phyloP scores from a whole-genome alignment of 495 filamentous ascomycete genomes.

The Penicillium angulare region DNA sequence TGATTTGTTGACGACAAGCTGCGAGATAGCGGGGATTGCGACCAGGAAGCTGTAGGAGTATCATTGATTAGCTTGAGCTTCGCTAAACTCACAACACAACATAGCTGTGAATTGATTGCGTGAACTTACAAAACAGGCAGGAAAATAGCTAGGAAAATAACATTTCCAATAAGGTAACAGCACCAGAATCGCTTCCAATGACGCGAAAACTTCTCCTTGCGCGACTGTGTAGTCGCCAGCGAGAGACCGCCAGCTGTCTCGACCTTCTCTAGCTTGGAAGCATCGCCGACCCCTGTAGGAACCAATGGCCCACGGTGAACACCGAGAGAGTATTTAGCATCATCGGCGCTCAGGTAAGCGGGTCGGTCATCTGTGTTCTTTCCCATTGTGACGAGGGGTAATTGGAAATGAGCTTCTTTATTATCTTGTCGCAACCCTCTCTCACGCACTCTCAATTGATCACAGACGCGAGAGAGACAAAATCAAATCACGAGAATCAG shows the following conservation, averaged over 20 bases:
- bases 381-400: conserved; percentile 19
- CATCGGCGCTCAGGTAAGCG: conserved; percentile 26
- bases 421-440: neutral
- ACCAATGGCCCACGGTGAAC: conserved; percentile 35
- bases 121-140: conserved; percentile 36
- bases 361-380: conserved; percentile 25
- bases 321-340: conserved; percentile 36
- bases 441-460: neutral
- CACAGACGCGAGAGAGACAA: too few relatives aligned
- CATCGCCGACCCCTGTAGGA: conserved; percentile 12
- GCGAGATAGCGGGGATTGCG: conserved; percentile 43
- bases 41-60: conserved; percentile 37
- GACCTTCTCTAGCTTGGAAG: conserved; percentile 26
- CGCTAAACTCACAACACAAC: neutral
- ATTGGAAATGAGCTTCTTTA: neutral
- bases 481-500: too few relatives aligned
- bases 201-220: conserved; percentile 24
- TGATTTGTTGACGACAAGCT: conserved; percentile 40
- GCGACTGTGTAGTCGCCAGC: conserved; percentile 27
- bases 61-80: neutral
- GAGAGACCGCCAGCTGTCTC: conserved; percentile 30
- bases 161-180: conserved; percentile 27
- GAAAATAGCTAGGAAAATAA: conserved; percentile 35
- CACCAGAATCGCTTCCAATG: conserved; percentile 47
- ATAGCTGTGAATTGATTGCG: neutral